Conservation (phyloP, 345 rosid genomes). For the Eucalyptus guilfoylei region DNA sequence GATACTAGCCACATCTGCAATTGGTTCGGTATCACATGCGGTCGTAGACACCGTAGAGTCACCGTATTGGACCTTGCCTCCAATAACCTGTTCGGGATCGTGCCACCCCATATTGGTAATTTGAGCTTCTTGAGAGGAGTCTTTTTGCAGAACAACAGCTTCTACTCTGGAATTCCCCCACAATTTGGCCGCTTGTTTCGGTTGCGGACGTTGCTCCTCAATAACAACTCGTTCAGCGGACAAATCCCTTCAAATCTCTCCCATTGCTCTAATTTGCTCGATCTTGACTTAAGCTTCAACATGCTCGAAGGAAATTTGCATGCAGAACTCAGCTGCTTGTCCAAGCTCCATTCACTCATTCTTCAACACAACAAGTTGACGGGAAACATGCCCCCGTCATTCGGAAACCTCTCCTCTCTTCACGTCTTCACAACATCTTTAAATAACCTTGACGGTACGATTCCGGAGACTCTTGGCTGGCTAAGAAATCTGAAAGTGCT, state of each 20-base stretch:
- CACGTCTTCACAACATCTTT: accelerated
- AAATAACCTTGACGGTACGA: neutral
- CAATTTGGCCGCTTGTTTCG: neutral
- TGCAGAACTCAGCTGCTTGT: neutral
- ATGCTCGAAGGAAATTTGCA: neutral
- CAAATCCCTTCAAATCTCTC: neutral
- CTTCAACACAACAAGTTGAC: neutral
- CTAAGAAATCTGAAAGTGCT: neutral
- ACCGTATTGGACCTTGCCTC: neutral
- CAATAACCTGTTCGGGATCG: neutral
- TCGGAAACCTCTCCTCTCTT: neutral
- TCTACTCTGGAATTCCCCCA: neutral
- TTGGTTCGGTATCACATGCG: neutral
- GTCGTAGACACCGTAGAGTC: neutral
- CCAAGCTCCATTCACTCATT: neutral
- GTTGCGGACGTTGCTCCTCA: neutral
- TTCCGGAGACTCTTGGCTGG: neutral
- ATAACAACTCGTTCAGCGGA: neutral
- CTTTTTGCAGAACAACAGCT: neutral
- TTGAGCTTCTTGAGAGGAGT: neutral
- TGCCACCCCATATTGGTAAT: neutral
- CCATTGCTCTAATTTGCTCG: neutral
- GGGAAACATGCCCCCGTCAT: neutral
- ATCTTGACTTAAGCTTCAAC: neutral
- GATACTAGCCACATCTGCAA: neutral